Percentiles rank a stretch among this genome's conserved stretches.
These are phyloP conservation scores for Eucalyptus tenuipes DNA, from an alignment of 345 rosid genomes.

Conservation along the genomic window DNA sequence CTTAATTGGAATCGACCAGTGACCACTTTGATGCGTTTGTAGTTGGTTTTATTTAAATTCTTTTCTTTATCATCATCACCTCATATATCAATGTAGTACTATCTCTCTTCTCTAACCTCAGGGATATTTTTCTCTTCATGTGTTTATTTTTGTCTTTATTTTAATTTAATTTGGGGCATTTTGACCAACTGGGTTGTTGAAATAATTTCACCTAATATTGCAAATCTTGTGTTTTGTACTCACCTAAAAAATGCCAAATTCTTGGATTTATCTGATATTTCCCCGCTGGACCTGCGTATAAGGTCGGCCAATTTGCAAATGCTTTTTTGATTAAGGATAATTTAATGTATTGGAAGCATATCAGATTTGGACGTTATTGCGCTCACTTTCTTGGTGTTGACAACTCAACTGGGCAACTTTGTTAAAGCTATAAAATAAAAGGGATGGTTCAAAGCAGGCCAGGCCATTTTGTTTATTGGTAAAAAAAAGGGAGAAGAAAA, in stretches of 20 bases:
- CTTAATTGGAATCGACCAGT: constrained; percentile 17
- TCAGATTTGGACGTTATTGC: neutral
- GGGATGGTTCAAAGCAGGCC: neutral
- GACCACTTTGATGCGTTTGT: constrained; percentile 2
- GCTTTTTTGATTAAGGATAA: neutral
- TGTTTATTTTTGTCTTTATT: neutral
- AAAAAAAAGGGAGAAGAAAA: neutral
- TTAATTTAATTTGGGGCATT: neutral
- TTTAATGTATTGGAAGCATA: neutral
- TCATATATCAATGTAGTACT: neutral
- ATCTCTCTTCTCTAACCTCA: neutral
- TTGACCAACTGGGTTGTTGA: neutral
- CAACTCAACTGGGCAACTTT: neutral
- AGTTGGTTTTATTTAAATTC: constrained; percentile 13
- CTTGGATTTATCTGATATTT: neutral
- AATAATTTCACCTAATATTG: neutral
- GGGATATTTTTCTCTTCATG: neutral
- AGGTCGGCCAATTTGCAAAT: neutral
- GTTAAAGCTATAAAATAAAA: neutral
- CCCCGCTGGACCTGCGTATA: neutral
- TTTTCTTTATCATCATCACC: neutral
- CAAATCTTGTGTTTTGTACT: neutral
- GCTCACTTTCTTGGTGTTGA: neutral
- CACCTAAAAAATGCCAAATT: neutral
- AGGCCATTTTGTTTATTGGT: neutral